A percentile compares a stretch with the other conserved stretches of the same genome.
Evolutionary conservation across 371 early-diverging fungal species (phyloP).

Genomic region (Mucor saturninus): DNA sequence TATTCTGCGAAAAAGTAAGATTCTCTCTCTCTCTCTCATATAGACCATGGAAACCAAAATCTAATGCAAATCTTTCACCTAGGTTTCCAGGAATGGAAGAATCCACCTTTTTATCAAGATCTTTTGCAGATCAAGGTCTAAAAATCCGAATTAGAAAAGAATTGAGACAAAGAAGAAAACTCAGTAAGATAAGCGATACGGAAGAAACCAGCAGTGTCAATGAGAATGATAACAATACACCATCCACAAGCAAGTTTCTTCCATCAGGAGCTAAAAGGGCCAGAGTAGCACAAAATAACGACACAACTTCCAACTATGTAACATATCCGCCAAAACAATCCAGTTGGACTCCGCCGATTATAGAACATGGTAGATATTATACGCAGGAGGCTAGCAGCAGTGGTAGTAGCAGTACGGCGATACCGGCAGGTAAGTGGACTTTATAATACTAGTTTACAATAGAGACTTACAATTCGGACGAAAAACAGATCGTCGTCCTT

Average conservation of each 20-base stretch:
- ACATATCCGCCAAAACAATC: not conserved
- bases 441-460: not conserved
- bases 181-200: constrained; percentile 14
- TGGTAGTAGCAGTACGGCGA: not conserved
- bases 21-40: not conserved
- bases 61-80: not conserved
- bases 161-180: constrained; percentile 48
- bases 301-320: not conserved
- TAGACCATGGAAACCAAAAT: too few species aligned
- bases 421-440: not conserved
- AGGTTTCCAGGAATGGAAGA: constrained; percentile 95
- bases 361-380: not conserved
- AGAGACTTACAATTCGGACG: too few species aligned
- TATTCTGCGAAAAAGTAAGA: constrained; percentile 85
- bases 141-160: constrained; percentile 91
- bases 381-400: not conserved
- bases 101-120: constrained; percentile 85
- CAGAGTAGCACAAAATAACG: not conserved
- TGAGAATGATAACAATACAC: not conserved
- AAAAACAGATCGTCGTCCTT: not conserved
- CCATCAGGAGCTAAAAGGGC: not conserved
- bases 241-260: not conserved
- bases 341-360: not conserved
- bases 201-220: constrained; percentile 3
- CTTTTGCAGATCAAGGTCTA: constrained; percentile 95